Evolutionary conservation across 257 asterid genomes (phyloP).

Genomic region (Jaltomata sinuosa): DNA sequence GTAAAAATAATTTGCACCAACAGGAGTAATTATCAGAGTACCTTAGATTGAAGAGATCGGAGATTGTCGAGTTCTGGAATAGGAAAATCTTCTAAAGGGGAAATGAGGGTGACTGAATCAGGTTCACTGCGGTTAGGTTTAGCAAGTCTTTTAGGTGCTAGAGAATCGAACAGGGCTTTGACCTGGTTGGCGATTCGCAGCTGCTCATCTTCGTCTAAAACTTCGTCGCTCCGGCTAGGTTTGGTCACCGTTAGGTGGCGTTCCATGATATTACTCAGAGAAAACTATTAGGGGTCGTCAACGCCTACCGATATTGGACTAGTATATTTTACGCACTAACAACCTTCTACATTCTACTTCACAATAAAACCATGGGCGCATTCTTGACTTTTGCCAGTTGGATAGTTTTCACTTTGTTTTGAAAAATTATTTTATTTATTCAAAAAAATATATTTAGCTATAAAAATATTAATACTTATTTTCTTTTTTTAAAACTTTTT

Average conservation of each 20-base stretch:
- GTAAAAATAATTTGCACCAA: not conserved
- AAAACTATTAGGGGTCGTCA: not conserved
- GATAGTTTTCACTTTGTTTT: too few relatives aligned
- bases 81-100: constrained; percentile 7
- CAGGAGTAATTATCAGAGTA: not conserved
- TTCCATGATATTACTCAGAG: constrained; percentile 7
- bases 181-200: constrained; percentile 22
- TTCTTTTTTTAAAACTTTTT: too few relatives aligned
- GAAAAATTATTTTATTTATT: too few relatives aligned
- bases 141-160: constrained; percentile 26
- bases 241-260: constrained; percentile 15
- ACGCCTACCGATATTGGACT: not conserved
- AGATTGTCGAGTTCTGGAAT: constrained; percentile 27
- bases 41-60: constrained; percentile 26
- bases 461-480: too few relatives aligned
- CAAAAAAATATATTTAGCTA: too few relatives aligned
- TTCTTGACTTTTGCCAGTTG: not conserved
- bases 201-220: constrained; percentile 28
- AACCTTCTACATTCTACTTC: not conserved
- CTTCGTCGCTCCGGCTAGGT: constrained; percentile 53
- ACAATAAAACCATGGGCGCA: not conserved
- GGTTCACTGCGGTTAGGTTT: constrained; percentile 43
- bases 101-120: not conserved
- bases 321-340: not conserved
- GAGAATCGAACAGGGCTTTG: constrained; percentile 29